Evolutionary conservation across 495 filamentous ascomycete species (phyloP).

Genomic region (Aspergillus sclerotioniger): DNA sequence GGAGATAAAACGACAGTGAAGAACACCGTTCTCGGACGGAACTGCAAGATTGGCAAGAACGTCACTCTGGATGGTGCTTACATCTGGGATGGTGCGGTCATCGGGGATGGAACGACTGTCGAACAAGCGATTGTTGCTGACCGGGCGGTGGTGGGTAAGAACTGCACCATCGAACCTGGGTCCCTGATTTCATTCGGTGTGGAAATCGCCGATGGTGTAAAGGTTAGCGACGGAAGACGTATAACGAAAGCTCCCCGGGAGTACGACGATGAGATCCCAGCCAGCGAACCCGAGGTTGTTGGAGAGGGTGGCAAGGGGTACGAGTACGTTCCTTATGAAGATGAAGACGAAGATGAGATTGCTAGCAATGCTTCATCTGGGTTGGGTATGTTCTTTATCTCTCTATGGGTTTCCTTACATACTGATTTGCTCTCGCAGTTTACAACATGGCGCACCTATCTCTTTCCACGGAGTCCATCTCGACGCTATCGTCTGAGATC

Average conservation of each 20-base stretch:
- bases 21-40: slow-evolving; percentile 75
- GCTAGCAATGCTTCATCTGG: slow-evolving; percentile 49
- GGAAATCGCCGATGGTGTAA: slow-evolving; percentile 60
- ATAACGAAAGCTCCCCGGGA: slow-evolving; percentile 55
- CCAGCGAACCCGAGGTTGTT: slow-evolving; percentile 50
- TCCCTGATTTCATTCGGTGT: slow-evolving; percentile 80
- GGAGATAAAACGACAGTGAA: slow-evolving; percentile 66
- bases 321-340: slow-evolving; percentile 49
- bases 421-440: slow-evolving; percentile 40
- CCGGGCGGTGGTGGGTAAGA: slow-evolving; percentile 65
- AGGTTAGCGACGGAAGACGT: slow-evolving; percentile 47
- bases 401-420: slow-evolving; percentile 30
- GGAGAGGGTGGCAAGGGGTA: slow-evolving; percentile 47
- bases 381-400: slow-evolving; percentile 43
- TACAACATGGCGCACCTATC: slow-evolving; percentile 69
- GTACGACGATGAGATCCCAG: slow-evolving; percentile 40
- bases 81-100: slow-evolving; percentile 81
- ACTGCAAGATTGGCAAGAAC: slow-evolving; percentile 81
- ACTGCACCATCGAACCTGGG: slow-evolving; percentile 64
- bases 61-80: slow-evolving; percentile 77
- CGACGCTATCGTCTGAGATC: slow-evolving; percentile 59
- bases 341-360: slow-evolving; percentile 50
- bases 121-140: slow-evolving; percentile 73
- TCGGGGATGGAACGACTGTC: slow-evolving; percentile 71
- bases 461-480: slow-evolving; percentile 75